phyloP scores from a whole-genome alignment of 345 rosid species.

The Citrus inodora region DNA sequence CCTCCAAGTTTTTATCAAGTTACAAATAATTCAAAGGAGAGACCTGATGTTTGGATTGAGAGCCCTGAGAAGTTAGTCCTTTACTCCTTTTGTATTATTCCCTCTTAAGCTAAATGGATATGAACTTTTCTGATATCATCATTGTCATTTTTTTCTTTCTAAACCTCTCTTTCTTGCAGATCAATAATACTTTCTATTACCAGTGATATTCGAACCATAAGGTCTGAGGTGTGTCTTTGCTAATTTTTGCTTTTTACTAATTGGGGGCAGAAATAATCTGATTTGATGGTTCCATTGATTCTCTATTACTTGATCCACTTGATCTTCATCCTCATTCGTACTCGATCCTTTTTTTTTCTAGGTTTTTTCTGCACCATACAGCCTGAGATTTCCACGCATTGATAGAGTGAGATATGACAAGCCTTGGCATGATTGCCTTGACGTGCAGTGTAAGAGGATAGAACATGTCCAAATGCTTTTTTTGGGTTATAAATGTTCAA shows the following conservation, averaged over 20 bases:
- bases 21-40: slow-evolving; percentile 83
- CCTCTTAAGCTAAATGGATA: slow-evolving; percentile 9
- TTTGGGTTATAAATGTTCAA: neutral
- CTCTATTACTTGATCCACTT: slow-evolving; percentile 1
- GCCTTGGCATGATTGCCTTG: slow-evolving; percentile 97
- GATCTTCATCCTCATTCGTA: slow-evolving; percentile 3
- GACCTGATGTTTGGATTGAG: slow-evolving; percentile 98
- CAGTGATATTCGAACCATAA: slow-evolving; percentile 91
- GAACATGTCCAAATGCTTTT: neutral
- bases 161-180: slow-evolving; percentile 38
- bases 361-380: slow-evolving; percentile 96
- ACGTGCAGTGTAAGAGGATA: slow-evolving; percentile 72
- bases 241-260: slow-evolving; percentile 1
- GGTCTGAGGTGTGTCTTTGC: slow-evolving; percentile 72
- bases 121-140: neutral
- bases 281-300: slow-evolving; percentile 8
- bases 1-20: slow-evolving; percentile 87
- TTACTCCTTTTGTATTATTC: slow-evolving; percentile 29
- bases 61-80: slow-evolving; percentile 86
- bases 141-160: neutral
- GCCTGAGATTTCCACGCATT: slow-evolving; percentile 96
- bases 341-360: slow-evolving; percentile 19
- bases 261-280: neutral
- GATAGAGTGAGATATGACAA: slow-evolving; percentile 94
- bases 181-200: slow-evolving; percentile 84